phyloP scores from a whole-genome alignment of 345 rosid species.

The Moricandia moricandioides region DNA sequence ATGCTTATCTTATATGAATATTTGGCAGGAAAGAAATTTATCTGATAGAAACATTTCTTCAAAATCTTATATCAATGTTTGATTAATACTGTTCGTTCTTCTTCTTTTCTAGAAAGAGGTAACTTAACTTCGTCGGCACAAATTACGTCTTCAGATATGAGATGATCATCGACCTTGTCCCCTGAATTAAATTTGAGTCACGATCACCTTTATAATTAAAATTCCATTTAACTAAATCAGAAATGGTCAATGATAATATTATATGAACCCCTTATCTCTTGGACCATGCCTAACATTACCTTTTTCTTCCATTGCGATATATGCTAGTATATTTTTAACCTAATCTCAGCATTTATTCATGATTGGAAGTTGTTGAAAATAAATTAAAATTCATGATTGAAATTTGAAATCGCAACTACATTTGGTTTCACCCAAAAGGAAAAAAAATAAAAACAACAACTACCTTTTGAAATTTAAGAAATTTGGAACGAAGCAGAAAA shows the following conservation, averaged over 20 bases:
- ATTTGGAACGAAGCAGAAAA: background rate
- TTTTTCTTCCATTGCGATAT: background rate
- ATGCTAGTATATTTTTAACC: slow-evolving; percentile 3
- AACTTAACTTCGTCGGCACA: slow-evolving; percentile 33
- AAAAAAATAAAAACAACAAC: background rate
- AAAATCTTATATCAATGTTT: background rate
- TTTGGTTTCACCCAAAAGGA: slow-evolving; percentile 1
- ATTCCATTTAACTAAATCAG: slow-evolving; percentile 23
- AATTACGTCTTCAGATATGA: slow-evolving; percentile 29
- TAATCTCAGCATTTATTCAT: slow-evolving; percentile 24
- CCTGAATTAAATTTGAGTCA: slow-evolving; percentile 31
- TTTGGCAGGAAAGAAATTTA: background rate
- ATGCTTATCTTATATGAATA: background rate
- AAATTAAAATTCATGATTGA: background rate
- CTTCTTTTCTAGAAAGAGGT: slow-evolving; percentile 19
- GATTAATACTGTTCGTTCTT: background rate
- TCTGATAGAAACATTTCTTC: background rate
- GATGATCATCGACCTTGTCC: slow-evolving; percentile 38
- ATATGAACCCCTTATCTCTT: slow-evolving; percentile 28
- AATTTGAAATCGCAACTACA: slow-evolving; percentile 8
- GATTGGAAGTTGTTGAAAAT: background rate
- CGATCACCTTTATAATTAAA: slow-evolving; percentile 31
- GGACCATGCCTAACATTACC: slow-evolving; percentile 33
- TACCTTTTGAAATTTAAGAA: background rate
- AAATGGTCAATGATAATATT: slow-evolving; percentile 27